These are phyloP conservation scores for Rachicladosporium sp. DNA, from an alignment of 2,329 filamentous ascomycete genomes.

Conservation along the genomic window DNA sequence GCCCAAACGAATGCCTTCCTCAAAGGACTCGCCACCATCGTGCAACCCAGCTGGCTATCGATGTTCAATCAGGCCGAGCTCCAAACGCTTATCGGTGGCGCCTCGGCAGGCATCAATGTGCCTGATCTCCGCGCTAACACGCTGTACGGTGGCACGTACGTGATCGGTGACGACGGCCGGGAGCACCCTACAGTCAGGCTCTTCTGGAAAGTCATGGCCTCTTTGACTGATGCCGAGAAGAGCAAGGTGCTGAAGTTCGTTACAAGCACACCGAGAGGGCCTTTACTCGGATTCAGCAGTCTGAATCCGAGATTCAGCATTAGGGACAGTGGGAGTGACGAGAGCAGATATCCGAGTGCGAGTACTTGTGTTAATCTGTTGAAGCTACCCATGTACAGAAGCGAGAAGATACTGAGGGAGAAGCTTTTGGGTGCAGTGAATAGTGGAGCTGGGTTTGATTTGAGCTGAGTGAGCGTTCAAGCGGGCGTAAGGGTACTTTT, in stretches of 20 bases:
- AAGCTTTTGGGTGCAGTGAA: conserved; percentile 86
- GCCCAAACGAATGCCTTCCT: conserved; percentile 82
- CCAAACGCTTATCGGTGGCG: conserved; percentile 83
- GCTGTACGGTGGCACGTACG: conserved; percentile 74
- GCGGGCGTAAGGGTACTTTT: too few species aligned
- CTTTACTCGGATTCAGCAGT: conserved; percentile 76
- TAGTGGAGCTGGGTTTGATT: conserved; percentile 82
- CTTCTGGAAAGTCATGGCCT: conserved; percentile 83
- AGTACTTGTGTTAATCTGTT: conserved; percentile 93
- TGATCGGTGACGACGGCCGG: conserved; percentile 71
- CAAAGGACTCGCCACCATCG: conserved; percentile 71
- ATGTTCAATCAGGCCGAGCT: conserved; percentile 98
- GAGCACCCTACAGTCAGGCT: conserved; percentile 77
- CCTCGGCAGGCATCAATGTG: conserved; percentile 68
- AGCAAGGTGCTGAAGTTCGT: conserved; percentile 90
- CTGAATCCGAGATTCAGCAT: conserved; percentile 82
- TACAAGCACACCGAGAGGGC: conserved; percentile 81
- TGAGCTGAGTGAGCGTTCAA: conserved; percentile 12
- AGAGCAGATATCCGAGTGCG: conserved; percentile 73
- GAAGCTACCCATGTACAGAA: conserved; percentile 75
- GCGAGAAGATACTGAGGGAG: conserved; percentile 51
- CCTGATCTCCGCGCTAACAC: conserved; percentile 77
- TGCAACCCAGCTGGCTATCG: conserved; percentile 82
- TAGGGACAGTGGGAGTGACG: conserved; percentile 64
- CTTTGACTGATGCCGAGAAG: conserved; percentile 62